phyloP scores from a whole-genome alignment of 176 grass and related monocot genomes.

The Avena insularis region DNA sequence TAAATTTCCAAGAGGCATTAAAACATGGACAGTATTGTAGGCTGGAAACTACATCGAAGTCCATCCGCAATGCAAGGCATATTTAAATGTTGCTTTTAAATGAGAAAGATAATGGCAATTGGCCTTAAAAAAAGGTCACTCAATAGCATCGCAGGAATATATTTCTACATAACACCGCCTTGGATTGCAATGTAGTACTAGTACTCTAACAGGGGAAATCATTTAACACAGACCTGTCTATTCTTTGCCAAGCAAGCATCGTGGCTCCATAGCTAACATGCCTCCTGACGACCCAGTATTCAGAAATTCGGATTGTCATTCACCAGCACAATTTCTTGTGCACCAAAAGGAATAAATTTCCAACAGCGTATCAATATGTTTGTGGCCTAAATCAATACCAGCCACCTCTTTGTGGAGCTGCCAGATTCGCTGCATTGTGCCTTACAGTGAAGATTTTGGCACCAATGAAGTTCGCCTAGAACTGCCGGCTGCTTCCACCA shows the following conservation, averaged over 20 bases:
- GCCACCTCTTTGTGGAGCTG: not conserved
- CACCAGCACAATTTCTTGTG: not conserved
- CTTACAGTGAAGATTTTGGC: slow-evolving; percentile 50
- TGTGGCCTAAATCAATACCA: slow-evolving; percentile 27
- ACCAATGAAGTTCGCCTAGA: not conserved
- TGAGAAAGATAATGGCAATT: not conserved
- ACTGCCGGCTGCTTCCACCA: slow-evolving; percentile 3
- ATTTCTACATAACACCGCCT: not conserved
- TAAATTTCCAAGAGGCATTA: no score
- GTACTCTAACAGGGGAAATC: not conserved
- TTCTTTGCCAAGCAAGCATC: not conserved
- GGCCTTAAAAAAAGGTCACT: not conserved
- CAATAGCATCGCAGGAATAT: not conserved
- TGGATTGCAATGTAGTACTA: not conserved
- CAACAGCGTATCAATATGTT: slow-evolving; percentile 3
- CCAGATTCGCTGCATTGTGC: not conserved
- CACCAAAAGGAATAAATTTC: slow-evolving; percentile 38
- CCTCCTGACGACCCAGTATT: not conserved
- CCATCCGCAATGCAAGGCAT: no score
- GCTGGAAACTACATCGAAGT: no score
- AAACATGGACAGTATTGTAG: no score
- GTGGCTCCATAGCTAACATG: not conserved
- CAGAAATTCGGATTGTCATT: not conserved
- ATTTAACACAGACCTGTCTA: not conserved
- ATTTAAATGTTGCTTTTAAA: not conserved